Evolutionary conservation across 2,329 filamentous ascomycete genomes (phyloP).

Genomic region (Nemania bipapillata): DNA sequence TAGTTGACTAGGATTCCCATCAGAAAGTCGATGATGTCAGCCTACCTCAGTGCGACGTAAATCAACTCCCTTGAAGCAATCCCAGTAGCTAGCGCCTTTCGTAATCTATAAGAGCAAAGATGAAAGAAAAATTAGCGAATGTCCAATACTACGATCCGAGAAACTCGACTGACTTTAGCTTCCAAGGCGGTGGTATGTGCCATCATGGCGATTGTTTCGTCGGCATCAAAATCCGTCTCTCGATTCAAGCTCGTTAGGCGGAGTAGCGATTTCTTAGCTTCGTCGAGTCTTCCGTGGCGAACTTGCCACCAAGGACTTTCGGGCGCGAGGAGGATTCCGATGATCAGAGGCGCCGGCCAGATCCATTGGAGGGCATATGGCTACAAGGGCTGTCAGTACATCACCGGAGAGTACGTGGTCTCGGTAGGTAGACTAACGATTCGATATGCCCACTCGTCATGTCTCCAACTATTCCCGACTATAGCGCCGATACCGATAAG

Average conservation of each 20-base stretch:
- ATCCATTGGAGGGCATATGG: slow-evolving; percentile 82
- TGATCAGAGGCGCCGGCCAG: slow-evolving; percentile 74
- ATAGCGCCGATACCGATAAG: slow-evolving; percentile 79
- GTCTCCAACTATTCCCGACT: slow-evolving; percentile 71
- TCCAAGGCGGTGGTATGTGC: slow-evolving; percentile 86
- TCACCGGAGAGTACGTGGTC: background rate
- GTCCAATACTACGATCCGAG: background rate
- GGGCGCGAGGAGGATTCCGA: slow-evolving; percentile 74
- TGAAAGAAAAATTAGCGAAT: slow-evolving; percentile 6
- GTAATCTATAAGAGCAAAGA: slow-evolving; percentile 75
- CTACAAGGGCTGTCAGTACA: slow-evolving; percentile 38
- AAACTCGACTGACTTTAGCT: slow-evolving; percentile 57
- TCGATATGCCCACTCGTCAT: slow-evolving; percentile 74
- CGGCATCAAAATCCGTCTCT: slow-evolving; percentile 79
- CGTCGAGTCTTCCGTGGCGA: slow-evolving; percentile 69
- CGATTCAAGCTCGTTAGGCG: slow-evolving; percentile 71
- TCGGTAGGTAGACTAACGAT: slow-evolving; percentile 51
- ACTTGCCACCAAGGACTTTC: slow-evolving; percentile 83
- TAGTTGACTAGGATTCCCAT: slow-evolving; percentile 13
- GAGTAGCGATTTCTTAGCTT: slow-evolving; percentile 73
- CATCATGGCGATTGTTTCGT: slow-evolving; percentile 93
- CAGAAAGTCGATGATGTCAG: background rate
- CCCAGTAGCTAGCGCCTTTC: slow-evolving; percentile 76
- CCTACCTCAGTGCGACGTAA: slow-evolving; percentile 79
- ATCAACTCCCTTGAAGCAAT: slow-evolving; percentile 85